Percentiles rank a stretch among this genome's conserved stretches.
These are phyloP conservation scores for Paecilomyces niveus DNA, from an alignment of 2,329 filamentous ascomycete genomes.

Conservation along the genomic window DNA sequence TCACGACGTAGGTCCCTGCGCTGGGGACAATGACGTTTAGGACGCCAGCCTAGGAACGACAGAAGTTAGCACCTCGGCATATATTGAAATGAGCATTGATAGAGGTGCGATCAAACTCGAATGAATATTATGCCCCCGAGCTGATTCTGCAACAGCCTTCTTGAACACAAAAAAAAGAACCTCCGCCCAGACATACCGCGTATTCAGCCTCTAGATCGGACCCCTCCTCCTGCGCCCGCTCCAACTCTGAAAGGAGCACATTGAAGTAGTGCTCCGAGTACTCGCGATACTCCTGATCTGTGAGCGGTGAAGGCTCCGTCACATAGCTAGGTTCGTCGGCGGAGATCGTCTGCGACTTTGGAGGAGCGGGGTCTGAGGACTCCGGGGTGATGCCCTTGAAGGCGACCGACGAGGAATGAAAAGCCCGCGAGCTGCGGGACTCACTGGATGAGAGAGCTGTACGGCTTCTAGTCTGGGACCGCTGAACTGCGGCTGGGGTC, in stretches of 20 bases:
- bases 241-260: slow-evolving; percentile 52
- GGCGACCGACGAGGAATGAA: slow-evolving; percentile 28
- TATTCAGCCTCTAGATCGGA: slow-evolving; percentile 79
- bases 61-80: slow-evolving; percentile 4
- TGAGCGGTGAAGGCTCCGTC: slow-evolving; percentile 56
- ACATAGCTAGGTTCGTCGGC: slow-evolving; percentile 31
- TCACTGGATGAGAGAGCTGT: not conserved
- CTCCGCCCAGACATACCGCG: slow-evolving; percentile 53
- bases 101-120: not conserved
- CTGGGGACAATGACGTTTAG: slow-evolving; percentile 65
- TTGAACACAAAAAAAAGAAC: not conserved
- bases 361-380: slow-evolving; percentile 45
- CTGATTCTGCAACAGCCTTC: not conserved
- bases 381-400: slow-evolving; percentile 54
- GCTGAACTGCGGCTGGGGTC: slow-evolving; percentile 7
- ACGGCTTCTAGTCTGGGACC: slow-evolving; percentile 7
- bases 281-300: slow-evolving; percentile 66
- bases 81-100: slow-evolving; percentile 1
- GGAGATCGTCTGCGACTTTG: slow-evolving; percentile 34
- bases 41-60: slow-evolving; percentile 65
- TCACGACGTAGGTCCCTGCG: slow-evolving; percentile 82
- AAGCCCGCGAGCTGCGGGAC: not conserved
- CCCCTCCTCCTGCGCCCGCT: slow-evolving; percentile 67
- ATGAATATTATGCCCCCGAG: not conserved
- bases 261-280: slow-evolving; percentile 70